phyloP scores from a whole-genome alignment of 2,329 filamentous ascomycete genomes.

The Alternaria solani region DNA sequence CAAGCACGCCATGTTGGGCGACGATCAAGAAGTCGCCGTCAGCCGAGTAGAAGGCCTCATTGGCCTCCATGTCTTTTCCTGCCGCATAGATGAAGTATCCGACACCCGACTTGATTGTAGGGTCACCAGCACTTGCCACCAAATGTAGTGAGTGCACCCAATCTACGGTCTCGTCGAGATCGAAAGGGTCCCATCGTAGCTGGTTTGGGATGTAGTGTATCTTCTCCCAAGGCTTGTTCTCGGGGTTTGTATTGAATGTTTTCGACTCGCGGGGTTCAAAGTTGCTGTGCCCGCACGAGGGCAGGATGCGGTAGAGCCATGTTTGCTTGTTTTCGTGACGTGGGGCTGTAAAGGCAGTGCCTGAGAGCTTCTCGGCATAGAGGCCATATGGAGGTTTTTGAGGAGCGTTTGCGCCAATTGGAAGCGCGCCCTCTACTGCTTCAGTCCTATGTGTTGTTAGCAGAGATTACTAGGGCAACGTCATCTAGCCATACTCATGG shows the following conservation, averaged over 20 bases:
- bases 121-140: conserved; percentile 80
- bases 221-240: conserved; percentile 61
- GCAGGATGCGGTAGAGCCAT: conserved; percentile 66
- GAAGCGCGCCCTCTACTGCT: conserved; percentile 76
- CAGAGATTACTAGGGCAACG: neutral
- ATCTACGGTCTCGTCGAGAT: conserved; percentile 72
- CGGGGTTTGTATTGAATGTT: conserved; percentile 61
- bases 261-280: conserved; percentile 60
- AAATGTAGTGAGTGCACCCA: conserved; percentile 75
- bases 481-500: conserved; percentile 68
- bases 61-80: conserved; percentile 77
- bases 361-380: conserved; percentile 77
- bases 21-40: conserved; percentile 74
- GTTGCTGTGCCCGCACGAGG: conserved; percentile 65
- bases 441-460: conserved; percentile 66
- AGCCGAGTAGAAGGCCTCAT: conserved; percentile 82
- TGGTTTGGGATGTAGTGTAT: conserved; percentile 82
- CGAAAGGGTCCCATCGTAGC: conserved; percentile 80
- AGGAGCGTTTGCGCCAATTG: conserved; percentile 79
- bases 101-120: conserved; percentile 78
- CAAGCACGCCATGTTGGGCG: conserved; percentile 69
- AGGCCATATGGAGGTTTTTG: conserved; percentile 81
- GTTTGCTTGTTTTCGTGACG: conserved; percentile 65
- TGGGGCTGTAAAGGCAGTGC: conserved; percentile 66
- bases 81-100: conserved; percentile 84